phyloP scores from a whole-genome alignment of 2,329 filamentous ascomycete genomes.

The Cyclaneusma minus region DNA sequence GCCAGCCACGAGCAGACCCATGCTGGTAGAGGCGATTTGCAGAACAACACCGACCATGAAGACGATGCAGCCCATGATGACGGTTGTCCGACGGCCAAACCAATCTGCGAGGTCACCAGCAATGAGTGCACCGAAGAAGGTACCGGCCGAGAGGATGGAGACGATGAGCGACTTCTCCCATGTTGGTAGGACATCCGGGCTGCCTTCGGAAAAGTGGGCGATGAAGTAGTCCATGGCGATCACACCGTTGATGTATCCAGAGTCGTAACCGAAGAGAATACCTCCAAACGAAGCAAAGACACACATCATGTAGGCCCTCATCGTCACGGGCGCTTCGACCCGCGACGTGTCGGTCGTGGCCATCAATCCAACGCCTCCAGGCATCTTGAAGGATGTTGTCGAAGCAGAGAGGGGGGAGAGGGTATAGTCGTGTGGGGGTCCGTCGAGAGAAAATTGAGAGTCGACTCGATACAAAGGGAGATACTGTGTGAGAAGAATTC shows the following conservation, averaged over 20 bases:
- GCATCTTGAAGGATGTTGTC: slow-evolving; percentile 3
- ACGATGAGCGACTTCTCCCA: slow-evolving; percentile 46
- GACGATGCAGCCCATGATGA: slow-evolving; percentile 55
- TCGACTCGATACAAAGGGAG: too few relatives aligned
- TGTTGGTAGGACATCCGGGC: slow-evolving; percentile 28
- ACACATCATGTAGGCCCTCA: slow-evolving; percentile 54
- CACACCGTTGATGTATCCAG: slow-evolving; percentile 59
- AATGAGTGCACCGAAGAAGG: slow-evolving; percentile 65
- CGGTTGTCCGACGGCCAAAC: slow-evolving; percentile 57
- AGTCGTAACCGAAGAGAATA: slow-evolving; percentile 48
- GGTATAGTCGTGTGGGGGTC: too few relatives aligned
- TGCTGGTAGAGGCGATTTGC: slow-evolving; percentile 39
- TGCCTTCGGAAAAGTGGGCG: slow-evolving; percentile 13
- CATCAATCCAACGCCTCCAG: slow-evolving; percentile 9
- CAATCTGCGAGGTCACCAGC: slow-evolving; percentile 64
- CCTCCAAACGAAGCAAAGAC: slow-evolving; percentile 57
- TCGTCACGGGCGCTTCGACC: slow-evolving; percentile 53
- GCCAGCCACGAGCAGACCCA: slow-evolving; percentile 53
- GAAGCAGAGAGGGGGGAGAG: slow-evolving; percentile 3
- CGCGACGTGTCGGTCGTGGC: slow-evolving; percentile 45
- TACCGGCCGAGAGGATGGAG: slow-evolving; percentile 61
- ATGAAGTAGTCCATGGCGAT: slow-evolving; percentile 30
- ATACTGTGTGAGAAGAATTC: background rate
- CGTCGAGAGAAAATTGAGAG: too few relatives aligned
- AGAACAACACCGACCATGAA: slow-evolving; percentile 55